Conservation (phyloP, 129 eudicot species). For the carrot (Daucus carota) region DNA sequence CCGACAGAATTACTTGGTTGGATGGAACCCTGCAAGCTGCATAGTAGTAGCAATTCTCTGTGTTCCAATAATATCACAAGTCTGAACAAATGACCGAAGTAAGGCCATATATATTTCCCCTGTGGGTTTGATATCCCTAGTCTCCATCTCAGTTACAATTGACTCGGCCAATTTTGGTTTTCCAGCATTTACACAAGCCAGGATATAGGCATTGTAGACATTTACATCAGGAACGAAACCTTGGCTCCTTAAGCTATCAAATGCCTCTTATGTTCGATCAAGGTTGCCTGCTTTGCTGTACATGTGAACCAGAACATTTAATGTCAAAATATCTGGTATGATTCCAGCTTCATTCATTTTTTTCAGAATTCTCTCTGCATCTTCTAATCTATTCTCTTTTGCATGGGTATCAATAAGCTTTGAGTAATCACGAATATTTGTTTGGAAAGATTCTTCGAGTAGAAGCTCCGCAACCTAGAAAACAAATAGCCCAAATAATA, state of each 20-base stretch:
- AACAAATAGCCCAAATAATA: constrained; percentile 8
- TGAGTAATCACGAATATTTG: constrained; percentile 64
- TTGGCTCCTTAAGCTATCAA: constrained; percentile 41
- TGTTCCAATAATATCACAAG: constrained; percentile 43
- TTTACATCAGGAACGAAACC: constrained; percentile 64
- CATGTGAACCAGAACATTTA: constrained; percentile 49
- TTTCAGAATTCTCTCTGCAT: constrained; percentile 59
- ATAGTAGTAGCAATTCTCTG: constrained; percentile 26
- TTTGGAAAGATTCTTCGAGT: constrained; percentile 62
- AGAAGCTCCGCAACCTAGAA: constrained; percentile 63
- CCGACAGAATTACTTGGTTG: constrained; percentile 33
- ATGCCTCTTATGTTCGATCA: constrained; percentile 46
- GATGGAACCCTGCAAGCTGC: constrained; percentile 51
- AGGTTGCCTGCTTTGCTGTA: constrained; percentile 63
- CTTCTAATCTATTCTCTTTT: constrained; percentile 41
- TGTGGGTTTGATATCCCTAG: constrained; percentile 42
- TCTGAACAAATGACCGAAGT: constrained; percentile 43
- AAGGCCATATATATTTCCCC: constrained; percentile 47
- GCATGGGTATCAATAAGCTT: constrained; percentile 56
- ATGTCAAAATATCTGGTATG: constrained; percentile 48
- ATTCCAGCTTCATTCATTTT: constrained; percentile 75
- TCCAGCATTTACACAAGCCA: constrained; percentile 56
- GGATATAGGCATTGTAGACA: constrained; percentile 63
- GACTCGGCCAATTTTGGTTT: constrained; percentile 31
- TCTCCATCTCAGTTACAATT: constrained; percentile 45